Evolutionary conservation across 345 rosid genomes (phyloP).

Genomic region (Noccaea bulbosa): DNA sequence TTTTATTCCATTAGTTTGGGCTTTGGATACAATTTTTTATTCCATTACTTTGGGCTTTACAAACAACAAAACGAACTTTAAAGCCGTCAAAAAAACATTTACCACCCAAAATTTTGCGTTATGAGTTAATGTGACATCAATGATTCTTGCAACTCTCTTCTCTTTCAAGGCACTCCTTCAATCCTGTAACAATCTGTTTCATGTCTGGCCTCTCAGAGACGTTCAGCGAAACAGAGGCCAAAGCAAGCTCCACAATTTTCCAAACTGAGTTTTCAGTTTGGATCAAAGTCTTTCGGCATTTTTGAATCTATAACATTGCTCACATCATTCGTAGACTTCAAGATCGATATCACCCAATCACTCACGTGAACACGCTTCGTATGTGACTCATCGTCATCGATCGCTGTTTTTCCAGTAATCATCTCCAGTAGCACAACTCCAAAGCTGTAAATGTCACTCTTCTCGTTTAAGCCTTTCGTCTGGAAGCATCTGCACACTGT

Average conservation of each 20-base stretch:
- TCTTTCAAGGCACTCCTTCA: constrained; percentile 36
- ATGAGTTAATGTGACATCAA: constrained; percentile 15
- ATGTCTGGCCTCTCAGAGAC: constrained; percentile 36
- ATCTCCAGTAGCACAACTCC: constrained; percentile 44
- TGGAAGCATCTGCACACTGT: constrained; percentile 34
- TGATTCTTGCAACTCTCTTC: constrained; percentile 23
- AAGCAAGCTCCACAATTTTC: constrained; percentile 45
- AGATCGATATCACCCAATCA: constrained; percentile 39
- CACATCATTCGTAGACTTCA: constrained; percentile 49
- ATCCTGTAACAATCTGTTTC: constrained; percentile 22
- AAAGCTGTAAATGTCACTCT: constrained; percentile 49
- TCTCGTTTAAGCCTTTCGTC: constrained; percentile 36
- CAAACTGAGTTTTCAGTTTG: constrained; percentile 43
- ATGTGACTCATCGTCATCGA: constrained; percentile 6
- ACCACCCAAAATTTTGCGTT: background rate
- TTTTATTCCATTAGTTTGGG: background rate
- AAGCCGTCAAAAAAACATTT: background rate
- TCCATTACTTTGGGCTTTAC: constrained; percentile 10
- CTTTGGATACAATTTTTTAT: background rate
- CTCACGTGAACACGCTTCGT: constrained; percentile 46
- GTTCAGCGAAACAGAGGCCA: constrained; percentile 27
- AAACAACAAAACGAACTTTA: background rate
- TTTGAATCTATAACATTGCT: constrained; percentile 31
- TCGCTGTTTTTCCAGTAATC: constrained; percentile 30
- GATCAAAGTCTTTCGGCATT: constrained; percentile 15